Percentiles rank a stretch among this genome's conserved stretches.
phyloP scores from a whole-genome alignment of 2,329 filamentous ascomycete genomes.

The Diplocarpon rosae region DNA sequence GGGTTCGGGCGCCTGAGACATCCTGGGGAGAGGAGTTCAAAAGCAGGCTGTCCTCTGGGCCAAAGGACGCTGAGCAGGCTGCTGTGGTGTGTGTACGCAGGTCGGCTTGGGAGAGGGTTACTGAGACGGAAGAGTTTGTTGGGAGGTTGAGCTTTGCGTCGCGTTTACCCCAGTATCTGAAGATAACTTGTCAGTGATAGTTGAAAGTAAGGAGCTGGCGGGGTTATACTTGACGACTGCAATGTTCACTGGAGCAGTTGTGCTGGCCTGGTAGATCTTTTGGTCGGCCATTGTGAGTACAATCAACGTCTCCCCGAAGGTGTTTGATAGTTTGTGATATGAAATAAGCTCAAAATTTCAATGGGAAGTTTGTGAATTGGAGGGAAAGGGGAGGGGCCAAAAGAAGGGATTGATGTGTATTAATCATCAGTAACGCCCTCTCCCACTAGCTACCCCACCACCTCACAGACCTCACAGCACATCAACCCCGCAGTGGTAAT shows the following conservation, averaged over 20 bases:
- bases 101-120: constrained; percentile 88
- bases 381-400: neutral
- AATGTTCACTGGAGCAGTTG: constrained; percentile 95
- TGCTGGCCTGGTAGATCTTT: constrained; percentile 76
- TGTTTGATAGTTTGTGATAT: neutral
- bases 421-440: too few species aligned
- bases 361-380: neutral
- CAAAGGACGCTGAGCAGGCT: constrained; percentile 68
- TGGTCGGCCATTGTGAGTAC: constrained; percentile 24
- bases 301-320: neutral
- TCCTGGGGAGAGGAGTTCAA: constrained; percentile 79
- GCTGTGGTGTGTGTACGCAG: constrained; percentile 94
- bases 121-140: constrained; percentile 94
- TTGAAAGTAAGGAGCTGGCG: constrained; percentile 12
- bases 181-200: constrained; percentile 7
- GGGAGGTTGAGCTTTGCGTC: constrained; percentile 89
- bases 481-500: too few species aligned
- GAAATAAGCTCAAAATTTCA: constrained; percentile 3
- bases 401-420: too few species aligned
- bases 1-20: constrained; percentile 78
- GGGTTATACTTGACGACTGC: constrained; percentile 78
- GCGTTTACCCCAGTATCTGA: constrained; percentile 90
- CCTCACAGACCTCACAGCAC: too few species aligned
- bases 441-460: too few species aligned
- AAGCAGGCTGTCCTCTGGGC: constrained; percentile 57